Percentiles rank a stretch among this genome's conserved stretches.
phyloP scores from a whole-genome alignment of 2,329 filamentous ascomycete genomes.

The Myriangium duriaei region DNA sequence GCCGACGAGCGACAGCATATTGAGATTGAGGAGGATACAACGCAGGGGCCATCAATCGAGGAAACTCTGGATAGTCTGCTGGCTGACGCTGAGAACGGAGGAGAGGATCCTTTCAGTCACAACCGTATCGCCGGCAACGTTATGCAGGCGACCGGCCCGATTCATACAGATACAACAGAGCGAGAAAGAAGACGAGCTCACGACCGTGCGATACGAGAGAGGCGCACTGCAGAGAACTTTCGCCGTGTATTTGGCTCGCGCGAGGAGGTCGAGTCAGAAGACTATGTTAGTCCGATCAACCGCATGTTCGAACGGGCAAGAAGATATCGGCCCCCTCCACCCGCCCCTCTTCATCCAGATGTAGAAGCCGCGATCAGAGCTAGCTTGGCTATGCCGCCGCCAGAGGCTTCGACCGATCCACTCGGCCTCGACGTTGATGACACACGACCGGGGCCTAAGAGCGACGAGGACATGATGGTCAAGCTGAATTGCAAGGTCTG shows the following conservation, averaged over 20 bases:
- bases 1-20: conserved; percentile 15
- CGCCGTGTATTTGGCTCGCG: conserved; percentile 33
- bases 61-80: conserved; percentile 24
- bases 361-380: too few species aligned
- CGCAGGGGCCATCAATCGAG: conserved; percentile 19
- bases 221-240: conserved; percentile 25
- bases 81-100: conserved; percentile 16
- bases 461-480: conserved; percentile 37
- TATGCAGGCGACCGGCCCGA: conserved; percentile 14
- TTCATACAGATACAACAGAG: too few species aligned
- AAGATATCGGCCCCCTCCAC: too few species aligned
- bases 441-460: conserved; percentile 35
- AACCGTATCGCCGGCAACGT: conserved; percentile 8
- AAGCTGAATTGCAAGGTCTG: conserved; percentile 42
- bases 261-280: conserved; percentile 33
- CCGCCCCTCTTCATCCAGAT: too few species aligned
- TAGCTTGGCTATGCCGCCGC: too few species aligned
- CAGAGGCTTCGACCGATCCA: too few species aligned
- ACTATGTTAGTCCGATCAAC: conserved; percentile 37
- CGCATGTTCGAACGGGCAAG: conserved; percentile 35
- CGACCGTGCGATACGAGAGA: conserved; percentile 20
- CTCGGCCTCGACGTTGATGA: conserved; percentile 34
- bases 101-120: neutral
- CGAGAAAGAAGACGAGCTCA: neutral
- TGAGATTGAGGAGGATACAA: conserved; percentile 7